Evolutionary conservation across 129 eudicot species (phyloP).

Genomic region (Rutidosis leptorrhynchoides): DNA sequence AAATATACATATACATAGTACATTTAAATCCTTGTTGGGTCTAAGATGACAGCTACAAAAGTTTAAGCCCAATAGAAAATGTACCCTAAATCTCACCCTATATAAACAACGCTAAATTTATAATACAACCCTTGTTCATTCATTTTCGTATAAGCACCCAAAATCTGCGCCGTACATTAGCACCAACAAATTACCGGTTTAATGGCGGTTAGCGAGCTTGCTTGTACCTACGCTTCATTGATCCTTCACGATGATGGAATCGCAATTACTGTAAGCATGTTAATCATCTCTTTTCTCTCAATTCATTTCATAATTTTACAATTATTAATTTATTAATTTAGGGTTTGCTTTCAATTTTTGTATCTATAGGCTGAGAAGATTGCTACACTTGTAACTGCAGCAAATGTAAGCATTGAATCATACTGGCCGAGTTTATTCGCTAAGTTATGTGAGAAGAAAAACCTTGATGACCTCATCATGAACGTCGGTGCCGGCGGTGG

Average conservation of each 20-base stretch:
- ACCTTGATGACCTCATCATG: constrained; percentile 50
- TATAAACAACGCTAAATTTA: not conserved
- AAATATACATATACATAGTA: too few relatives aligned
- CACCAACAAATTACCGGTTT: not conserved
- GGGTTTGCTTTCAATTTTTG: not conserved
- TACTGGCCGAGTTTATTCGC: constrained; percentile 84
- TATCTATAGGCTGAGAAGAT: constrained; percentile 60
- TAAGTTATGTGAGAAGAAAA: constrained; percentile 63
- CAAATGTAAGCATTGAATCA: constrained; percentile 57
- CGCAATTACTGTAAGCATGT: constrained; percentile 51
- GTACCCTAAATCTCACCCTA: constrained; percentile 36
- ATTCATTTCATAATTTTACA: not conserved
- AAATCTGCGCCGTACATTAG: constrained; percentile 23
- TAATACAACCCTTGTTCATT: constrained; percentile 14
- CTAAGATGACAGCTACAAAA: too few relatives aligned
- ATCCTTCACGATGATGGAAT: constrained; percentile 75
- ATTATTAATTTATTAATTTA: too few relatives aligned
- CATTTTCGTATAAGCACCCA: not conserved
- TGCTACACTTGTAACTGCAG: constrained; percentile 52
- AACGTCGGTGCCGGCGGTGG: constrained; percentile 64
- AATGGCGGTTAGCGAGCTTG: constrained; percentile 70
- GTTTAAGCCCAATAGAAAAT: constrained; percentile 15
- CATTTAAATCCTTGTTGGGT: too few relatives aligned
- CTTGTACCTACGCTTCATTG: constrained; percentile 64
- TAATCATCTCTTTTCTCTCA: not conserved